Conservation (phyloP, 2,329 filamentous ascomycete species). For the Claviceps sorghi region DNA sequence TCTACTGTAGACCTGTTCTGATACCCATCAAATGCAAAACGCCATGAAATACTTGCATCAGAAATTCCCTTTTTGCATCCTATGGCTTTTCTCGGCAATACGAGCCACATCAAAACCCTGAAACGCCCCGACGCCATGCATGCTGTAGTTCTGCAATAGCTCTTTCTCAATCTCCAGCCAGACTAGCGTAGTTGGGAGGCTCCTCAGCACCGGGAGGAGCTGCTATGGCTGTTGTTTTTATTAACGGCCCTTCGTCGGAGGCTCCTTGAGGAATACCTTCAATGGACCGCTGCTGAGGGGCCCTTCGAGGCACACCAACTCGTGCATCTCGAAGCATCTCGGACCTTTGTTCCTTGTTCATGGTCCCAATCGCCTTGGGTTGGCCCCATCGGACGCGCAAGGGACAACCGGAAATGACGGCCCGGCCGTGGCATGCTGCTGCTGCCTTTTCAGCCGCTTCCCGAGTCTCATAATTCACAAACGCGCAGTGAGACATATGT, state of each 20-base stretch:
- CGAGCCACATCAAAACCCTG: not conserved
- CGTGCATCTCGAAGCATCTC: slow-evolving; percentile 64
- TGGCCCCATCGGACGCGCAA: slow-evolving; percentile 83
- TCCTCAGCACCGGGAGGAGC: slow-evolving; percentile 68
- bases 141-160: slow-evolving; percentile 5
- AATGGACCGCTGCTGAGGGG: slow-evolving; percentile 15
- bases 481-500: slow-evolving; percentile 93
- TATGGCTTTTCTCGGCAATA: not conserved
- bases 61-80: not conserved
- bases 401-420: slow-evolving; percentile 81
- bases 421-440: slow-evolving; percentile 69
- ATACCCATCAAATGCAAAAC: slow-evolving; percentile 3
- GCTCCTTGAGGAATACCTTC: slow-evolving; percentile 24
- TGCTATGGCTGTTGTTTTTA: slow-evolving; percentile 36
- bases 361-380: slow-evolving; percentile 78
- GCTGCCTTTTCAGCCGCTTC: slow-evolving; percentile 78
- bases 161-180: slow-evolving; percentile 56
- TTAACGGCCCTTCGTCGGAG: slow-evolving; percentile 15
- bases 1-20: not conserved
- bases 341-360: slow-evolving; percentile 74
- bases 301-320: slow-evolving; percentile 19
- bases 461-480: slow-evolving; percentile 82
- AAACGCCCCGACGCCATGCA: slow-evolving; percentile 18
- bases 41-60: not conserved
- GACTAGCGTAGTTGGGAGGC: slow-evolving; percentile 63